Conservation (phyloP, 495 filamentous ascomycete species). For the Sordaria brevicollis region DNA sequence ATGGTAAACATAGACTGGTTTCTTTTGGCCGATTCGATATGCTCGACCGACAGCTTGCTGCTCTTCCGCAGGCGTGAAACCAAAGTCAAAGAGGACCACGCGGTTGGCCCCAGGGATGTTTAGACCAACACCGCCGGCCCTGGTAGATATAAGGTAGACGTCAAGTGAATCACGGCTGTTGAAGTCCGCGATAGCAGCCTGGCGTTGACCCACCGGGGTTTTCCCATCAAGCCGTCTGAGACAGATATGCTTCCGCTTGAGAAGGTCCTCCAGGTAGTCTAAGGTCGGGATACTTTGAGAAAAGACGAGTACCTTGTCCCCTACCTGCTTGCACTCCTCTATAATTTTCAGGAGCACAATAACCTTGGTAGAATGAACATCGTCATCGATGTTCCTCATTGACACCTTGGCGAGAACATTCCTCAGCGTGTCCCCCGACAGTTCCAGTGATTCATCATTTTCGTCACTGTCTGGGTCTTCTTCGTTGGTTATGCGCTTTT, state of each 20-base stretch:
- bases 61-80: slow-evolving; percentile 71
- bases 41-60: slow-evolving; percentile 83
- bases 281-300: slow-evolving; percentile 62
- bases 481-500: neutral
- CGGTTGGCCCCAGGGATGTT: slow-evolving; percentile 82
- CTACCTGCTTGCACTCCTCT: slow-evolving; percentile 41
- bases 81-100: slow-evolving; percentile 78
- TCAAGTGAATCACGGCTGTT: slow-evolving; percentile 35
- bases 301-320: slow-evolving; percentile 74
- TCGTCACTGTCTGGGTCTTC: slow-evolving; percentile 20
- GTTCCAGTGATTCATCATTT: slow-evolving; percentile 1
- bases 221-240: slow-evolving; percentile 58
- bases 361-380: slow-evolving; percentile 52
- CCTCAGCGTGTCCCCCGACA: slow-evolving; percentile 25
- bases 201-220: slow-evolving; percentile 43
- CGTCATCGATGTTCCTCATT: slow-evolving; percentile 17
- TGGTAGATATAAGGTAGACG: slow-evolving; percentile 74
- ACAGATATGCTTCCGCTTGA: slow-evolving; percentile 30
- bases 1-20: slow-evolving; percentile 82
- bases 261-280: slow-evolving; percentile 50
- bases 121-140: slow-evolving; percentile 68
- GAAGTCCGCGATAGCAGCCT: slow-evolving; percentile 54
- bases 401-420: slow-evolving; percentile 18
- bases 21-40: slow-evolving; percentile 78
- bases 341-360: slow-evolving; percentile 57